phyloP scores from a whole-genome alignment of 805 yeast species.

The Teunomyces cretensis region DNA sequence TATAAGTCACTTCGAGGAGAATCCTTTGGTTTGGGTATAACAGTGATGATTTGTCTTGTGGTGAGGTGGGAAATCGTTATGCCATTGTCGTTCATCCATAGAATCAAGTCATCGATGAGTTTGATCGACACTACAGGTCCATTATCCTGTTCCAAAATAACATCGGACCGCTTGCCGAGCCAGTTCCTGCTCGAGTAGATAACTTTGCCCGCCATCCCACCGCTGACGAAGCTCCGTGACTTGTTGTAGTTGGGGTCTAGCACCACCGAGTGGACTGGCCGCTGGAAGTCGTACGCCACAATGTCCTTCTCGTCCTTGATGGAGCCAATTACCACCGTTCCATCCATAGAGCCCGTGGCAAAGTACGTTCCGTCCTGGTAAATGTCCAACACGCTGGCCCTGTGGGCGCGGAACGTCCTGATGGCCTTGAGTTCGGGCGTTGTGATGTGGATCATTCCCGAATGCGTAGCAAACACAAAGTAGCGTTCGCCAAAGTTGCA shows the following conservation, averaged over 20 bases:
- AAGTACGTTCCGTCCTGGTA: conserved; percentile 71
- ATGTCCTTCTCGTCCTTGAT: conserved; percentile 61
- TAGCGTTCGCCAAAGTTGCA: conserved; percentile 58
- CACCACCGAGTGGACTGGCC: conserved; percentile 88
- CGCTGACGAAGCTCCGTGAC: conserved; percentile 70
- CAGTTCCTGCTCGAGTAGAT: conserved; percentile 75
- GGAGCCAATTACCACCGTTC: conserved; percentile 82
- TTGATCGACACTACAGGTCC: conserved; percentile 74
- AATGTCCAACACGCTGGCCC: conserved; percentile 76
- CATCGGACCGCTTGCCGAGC: conserved; percentile 81
- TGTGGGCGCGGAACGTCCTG: conserved; percentile 78
- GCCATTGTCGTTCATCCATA: conserved; percentile 87
- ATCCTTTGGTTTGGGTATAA: conserved; percentile 56
- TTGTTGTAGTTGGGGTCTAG: conserved; percentile 66
- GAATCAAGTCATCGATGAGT: conserved; percentile 59
- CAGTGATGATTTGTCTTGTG: conserved; percentile 47
- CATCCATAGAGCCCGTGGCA: conserved; percentile 92
- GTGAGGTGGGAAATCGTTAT: conserved; percentile 63
- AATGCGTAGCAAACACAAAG: conserved; percentile 84
- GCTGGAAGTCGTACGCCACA: conserved; percentile 73
- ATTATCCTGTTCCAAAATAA: conserved; percentile 53
- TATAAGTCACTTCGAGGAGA: conserved; percentile 71
- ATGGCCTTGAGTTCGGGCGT: conserved; percentile 57
- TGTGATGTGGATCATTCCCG: conserved; percentile 75
- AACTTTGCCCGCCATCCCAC: conserved; percentile 88